Percentiles rank a stretch among this genome's conserved stretches.
Evolutionary conservation across 1,284 basidiomycete genomes (phyloP).

Genomic region (Leccinum colubrinum): DNA sequence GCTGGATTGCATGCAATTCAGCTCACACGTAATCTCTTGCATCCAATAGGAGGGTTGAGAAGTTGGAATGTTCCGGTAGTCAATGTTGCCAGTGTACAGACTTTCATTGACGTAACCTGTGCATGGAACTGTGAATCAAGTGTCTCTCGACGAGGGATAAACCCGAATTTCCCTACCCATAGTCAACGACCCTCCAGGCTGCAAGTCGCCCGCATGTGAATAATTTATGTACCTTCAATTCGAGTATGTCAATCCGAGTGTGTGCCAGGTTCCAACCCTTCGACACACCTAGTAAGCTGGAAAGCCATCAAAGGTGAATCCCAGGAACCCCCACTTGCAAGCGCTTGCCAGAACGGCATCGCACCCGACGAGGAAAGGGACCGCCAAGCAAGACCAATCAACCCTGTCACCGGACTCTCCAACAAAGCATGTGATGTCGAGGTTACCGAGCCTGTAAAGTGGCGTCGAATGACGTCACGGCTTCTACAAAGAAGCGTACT

Average conservation of each 20-base stretch:
- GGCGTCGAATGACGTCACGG: neutral
- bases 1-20: neutral
- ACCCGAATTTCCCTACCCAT: slow-evolving; percentile 41
- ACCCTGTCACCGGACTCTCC: slow-evolving; percentile 38
- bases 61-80: slow-evolving; percentile 38
- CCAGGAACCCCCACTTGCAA: slow-evolving; percentile 38
- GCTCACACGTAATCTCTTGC: slow-evolving; percentile 32
- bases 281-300: slow-evolving; percentile 34
- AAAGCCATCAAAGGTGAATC: slow-evolving; percentile 43
- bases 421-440: slow-evolving; percentile 23
- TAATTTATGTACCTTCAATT: slow-evolving; percentile 34
- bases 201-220: slow-evolving; percentile 27
- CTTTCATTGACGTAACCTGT: slow-evolving; percentile 38
- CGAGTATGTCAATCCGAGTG: neutral
- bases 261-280: neutral
- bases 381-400: slow-evolving; percentile 51
- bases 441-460: slow-evolving; percentile 20
- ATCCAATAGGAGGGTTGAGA: slow-evolving; percentile 42
- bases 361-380: slow-evolving; percentile 41
- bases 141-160: neutral
- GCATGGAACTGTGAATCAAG: neutral
- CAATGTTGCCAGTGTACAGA: slow-evolving; percentile 44
- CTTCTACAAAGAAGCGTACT: neutral
- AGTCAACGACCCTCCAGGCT: slow-evolving; percentile 52
- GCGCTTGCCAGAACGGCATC: slow-evolving; percentile 54